Evolutionary conservation across 176 grass and related monocot genomes (phyloP).

Genomic region (Oryza longistaminata): DNA sequence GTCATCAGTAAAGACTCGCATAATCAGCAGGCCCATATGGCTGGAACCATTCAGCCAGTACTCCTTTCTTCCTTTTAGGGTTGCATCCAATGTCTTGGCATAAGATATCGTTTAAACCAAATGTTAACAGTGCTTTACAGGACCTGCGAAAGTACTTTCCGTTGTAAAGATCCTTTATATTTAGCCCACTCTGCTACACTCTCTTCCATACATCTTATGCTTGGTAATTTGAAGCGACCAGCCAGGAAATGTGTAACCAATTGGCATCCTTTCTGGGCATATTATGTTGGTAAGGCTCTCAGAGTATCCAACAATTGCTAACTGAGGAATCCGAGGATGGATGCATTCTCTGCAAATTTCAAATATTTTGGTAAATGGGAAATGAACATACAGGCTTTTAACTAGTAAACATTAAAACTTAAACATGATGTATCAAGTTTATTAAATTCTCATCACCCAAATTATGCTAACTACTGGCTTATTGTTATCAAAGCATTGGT

Average conservation of each 20-base stretch:
- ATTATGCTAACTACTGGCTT: background rate
- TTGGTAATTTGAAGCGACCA: constrained; percentile 56
- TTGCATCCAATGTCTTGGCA: constrained; percentile 77
- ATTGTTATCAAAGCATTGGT: background rate
- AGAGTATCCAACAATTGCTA: constrained; percentile 80
- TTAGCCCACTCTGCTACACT: constrained; percentile 68
- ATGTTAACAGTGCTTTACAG: constrained; percentile 67
- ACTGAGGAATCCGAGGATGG: constrained; percentile 70
- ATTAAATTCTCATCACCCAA: background rate
- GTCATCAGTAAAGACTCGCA: constrained; percentile 36
- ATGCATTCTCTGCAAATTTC: constrained; percentile 65
- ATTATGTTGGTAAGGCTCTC: constrained; percentile 69
- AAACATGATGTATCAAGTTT: background rate
- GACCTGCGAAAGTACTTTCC: constrained; percentile 55
- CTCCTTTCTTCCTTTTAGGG: constrained; percentile 74
- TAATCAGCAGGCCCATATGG: constrained; percentile 78
- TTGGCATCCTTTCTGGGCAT: constrained; percentile 68
- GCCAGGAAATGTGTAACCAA: constrained; percentile 69
- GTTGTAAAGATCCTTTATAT: constrained; percentile 64
- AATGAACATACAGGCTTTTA: background rate
- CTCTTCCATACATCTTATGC: constrained; percentile 77
- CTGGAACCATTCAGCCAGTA: constrained; percentile 76
- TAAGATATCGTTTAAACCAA: constrained; percentile 77
- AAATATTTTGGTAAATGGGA: constrained; percentile 18
- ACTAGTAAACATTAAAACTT: constrained; percentile 18